Evolutionary conservation across 768 basidiomycete genomes (phyloP).

Genomic region (Candolleomyces eurysporus): DNA sequence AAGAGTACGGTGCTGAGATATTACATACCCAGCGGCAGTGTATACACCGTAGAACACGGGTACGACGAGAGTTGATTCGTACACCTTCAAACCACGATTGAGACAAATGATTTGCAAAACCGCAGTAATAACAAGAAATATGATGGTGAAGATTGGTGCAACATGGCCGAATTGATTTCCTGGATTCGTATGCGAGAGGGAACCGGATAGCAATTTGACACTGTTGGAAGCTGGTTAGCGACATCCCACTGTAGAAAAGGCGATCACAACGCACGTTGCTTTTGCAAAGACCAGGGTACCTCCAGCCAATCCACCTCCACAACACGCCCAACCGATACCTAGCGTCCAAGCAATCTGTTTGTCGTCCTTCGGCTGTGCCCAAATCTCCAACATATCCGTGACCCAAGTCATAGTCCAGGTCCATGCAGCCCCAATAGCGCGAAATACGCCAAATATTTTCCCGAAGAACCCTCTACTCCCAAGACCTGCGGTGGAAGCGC

Average conservation of each 20-base stretch:
- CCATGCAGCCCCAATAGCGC: constrained; percentile 39
- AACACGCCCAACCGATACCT: constrained; percentile 93
- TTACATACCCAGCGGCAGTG: constrained; percentile 70
- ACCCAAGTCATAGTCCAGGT: constrained; percentile 48
- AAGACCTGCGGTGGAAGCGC: constrained; percentile 10
- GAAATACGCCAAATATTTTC: constrained; percentile 18
- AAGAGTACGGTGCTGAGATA: not conserved
- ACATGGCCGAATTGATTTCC: constrained; percentile 87
- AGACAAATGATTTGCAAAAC: constrained; percentile 90
- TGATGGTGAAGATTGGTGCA: constrained; percentile 74
- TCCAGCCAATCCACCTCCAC: constrained; percentile 88
- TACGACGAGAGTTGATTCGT: constrained; percentile 89
- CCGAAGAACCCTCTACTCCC: constrained; percentile 13
- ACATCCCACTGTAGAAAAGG: not conserved
- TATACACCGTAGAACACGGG: constrained; percentile 95
- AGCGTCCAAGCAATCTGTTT: constrained; percentile 85
- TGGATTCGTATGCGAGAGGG: constrained; percentile 73
- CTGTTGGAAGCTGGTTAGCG: constrained; percentile 29
- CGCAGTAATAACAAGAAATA: constrained; percentile 69
- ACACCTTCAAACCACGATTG: constrained; percentile 85
- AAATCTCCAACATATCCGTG: constrained; percentile 62
- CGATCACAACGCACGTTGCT: constrained; percentile 51
- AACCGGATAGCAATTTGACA: constrained; percentile 78
- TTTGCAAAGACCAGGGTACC: constrained; percentile 82
- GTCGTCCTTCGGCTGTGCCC: constrained; percentile 81